Evolutionary conservation across 257 asterid species (phyloP).

Genomic region (Forsythia suspensa): DNA sequence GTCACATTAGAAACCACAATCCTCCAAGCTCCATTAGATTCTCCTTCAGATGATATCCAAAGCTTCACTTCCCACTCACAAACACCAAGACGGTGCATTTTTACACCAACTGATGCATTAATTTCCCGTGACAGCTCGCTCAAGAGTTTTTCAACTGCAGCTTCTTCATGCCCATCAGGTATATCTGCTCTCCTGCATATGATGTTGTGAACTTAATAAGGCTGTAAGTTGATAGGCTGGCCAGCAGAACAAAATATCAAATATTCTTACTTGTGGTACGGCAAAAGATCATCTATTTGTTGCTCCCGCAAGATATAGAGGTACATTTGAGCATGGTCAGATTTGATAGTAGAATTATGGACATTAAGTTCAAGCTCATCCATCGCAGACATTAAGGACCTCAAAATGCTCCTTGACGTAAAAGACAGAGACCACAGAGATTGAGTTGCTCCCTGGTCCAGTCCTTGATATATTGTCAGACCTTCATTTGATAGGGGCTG

Average conservation of each 20-base stretch:
- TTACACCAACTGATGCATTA: constrained; percentile 76
- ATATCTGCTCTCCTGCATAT: constrained; percentile 61
- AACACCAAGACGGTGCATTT: constrained; percentile 92
- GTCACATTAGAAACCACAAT: constrained; percentile 84
- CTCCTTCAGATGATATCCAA: constrained; percentile 87
- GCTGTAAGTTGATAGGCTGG: not conserved
- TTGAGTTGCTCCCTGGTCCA: constrained; percentile 52
- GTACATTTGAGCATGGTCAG: constrained; percentile 97
- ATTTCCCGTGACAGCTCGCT: constrained; percentile 70
- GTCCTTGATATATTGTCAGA: constrained; percentile 54
- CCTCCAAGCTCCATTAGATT: constrained; percentile 98
- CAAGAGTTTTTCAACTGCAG: constrained; percentile 64
- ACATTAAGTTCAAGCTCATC: constrained; percentile 97
- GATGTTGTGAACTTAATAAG: constrained; percentile 20
- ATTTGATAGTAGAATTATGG: constrained; percentile 76
- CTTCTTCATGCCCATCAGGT: constrained; percentile 57
- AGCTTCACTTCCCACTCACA: constrained; percentile 96
- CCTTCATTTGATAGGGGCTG: constrained; percentile 88
- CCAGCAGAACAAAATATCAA: constrained; percentile 6
- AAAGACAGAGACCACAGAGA: constrained; percentile 66
- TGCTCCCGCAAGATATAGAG: constrained; percentile 84
- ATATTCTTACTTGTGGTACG: constrained; percentile 68
- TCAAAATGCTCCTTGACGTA: constrained; percentile 90
- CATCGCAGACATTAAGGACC: constrained; percentile 87
- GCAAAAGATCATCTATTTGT: constrained; percentile 78